A percentile compares a stretch with the other conserved stretches of the same genome.
Conservation (phyloP, 352 stramenopile genomes). For the Pythium rhizo-oryzae region DNA sequence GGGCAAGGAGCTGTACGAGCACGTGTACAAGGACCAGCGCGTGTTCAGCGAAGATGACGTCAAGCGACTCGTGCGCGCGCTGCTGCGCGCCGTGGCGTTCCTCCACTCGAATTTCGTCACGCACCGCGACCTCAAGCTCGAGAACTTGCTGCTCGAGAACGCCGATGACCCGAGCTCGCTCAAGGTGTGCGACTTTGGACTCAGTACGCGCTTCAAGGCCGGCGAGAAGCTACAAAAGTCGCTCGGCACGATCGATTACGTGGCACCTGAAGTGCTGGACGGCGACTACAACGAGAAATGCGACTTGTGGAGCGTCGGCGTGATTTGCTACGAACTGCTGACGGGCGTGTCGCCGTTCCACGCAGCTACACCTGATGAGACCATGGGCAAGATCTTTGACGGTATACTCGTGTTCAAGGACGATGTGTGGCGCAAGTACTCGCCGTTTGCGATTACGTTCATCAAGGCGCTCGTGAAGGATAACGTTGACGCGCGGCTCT, state of each 20-base stretch:
- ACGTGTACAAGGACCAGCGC: slow-evolving; percentile 70
- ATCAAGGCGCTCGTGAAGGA: slow-evolving; percentile 84
- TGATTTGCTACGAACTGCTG: slow-evolving; percentile 81
- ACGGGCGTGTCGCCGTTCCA: slow-evolving; percentile 74
- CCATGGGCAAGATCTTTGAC: slow-evolving; percentile 86
- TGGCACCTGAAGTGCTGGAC: slow-evolving; percentile 80
- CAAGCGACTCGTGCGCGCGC: slow-evolving; percentile 54
- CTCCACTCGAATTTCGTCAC: slow-evolving; percentile 84
- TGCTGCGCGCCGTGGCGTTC: slow-evolving; percentile 50
- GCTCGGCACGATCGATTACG: slow-evolving; percentile 83
- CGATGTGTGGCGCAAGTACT: slow-evolving; percentile 64
- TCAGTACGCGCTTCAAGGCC: slow-evolving; percentile 73
- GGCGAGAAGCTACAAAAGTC: slow-evolving; percentile 76
- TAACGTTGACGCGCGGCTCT: slow-evolving; percentile 62
- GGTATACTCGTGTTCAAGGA: slow-evolving; percentile 74
- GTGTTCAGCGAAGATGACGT: slow-evolving; percentile 71
- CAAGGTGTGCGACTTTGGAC: slow-evolving; percentile 83
- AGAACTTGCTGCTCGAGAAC: slow-evolving; percentile 83
- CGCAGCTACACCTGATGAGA: slow-evolving; percentile 67
- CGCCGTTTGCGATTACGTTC: slow-evolving; percentile 66
- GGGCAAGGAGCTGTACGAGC: slow-evolving; percentile 78
- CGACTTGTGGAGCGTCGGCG: slow-evolving; percentile 79
- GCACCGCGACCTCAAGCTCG: slow-evolving; percentile 81
- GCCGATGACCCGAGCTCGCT: slow-evolving; percentile 59
- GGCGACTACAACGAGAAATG: slow-evolving; percentile 85